Conservation (phyloP, 106 monocot genomes). For the Allium fistulosum region DNA sequence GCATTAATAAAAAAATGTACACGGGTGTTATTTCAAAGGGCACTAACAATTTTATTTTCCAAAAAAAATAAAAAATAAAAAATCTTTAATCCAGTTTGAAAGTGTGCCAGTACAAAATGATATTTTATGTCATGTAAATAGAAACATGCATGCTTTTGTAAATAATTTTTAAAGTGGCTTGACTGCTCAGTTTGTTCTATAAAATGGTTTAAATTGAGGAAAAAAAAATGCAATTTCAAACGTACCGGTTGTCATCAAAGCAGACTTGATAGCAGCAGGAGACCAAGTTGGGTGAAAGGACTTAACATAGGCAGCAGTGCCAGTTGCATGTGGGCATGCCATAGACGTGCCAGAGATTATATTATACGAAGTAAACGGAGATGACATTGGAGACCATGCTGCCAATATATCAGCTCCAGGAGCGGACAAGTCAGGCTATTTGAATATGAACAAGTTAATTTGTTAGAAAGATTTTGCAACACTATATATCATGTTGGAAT, state of each 20-base stretch:
- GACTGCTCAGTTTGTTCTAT: neutral
- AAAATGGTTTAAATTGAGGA: neutral
- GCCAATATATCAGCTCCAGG: conserved; percentile 18
- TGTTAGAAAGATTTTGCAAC: neutral
- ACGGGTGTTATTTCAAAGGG: too few relatives aligned
- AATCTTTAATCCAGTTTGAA: neutral
- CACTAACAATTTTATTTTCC: too few relatives aligned
- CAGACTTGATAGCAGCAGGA: conserved; percentile 12
- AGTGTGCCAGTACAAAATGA: neutral
- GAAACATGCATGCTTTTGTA: neutral
- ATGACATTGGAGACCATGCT: conserved; percentile 1
- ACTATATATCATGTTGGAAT: neutral
- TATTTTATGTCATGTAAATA: neutral
- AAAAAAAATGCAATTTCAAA: neutral
- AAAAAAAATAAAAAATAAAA: neutral
- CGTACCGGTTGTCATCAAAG: conserved; percentile 31
- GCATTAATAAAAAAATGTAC: too few relatives aligned
- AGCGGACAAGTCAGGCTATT: conserved; percentile 15
- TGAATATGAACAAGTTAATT: neutral
- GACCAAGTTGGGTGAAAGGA: conserved; percentile 30
- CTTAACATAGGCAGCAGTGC: conserved; percentile 24
- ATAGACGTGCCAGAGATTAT: conserved; percentile 36
- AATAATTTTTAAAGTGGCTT: neutral
- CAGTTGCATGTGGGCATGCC: conserved; percentile 27
- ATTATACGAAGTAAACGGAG: conserved; percentile 5